Percentiles rank a stretch among this genome's conserved stretches.
Evolutionary conservation across 2,329 filamentous ascomycete genomes (phyloP).

Genomic region (Onygenales sp.): DNA sequence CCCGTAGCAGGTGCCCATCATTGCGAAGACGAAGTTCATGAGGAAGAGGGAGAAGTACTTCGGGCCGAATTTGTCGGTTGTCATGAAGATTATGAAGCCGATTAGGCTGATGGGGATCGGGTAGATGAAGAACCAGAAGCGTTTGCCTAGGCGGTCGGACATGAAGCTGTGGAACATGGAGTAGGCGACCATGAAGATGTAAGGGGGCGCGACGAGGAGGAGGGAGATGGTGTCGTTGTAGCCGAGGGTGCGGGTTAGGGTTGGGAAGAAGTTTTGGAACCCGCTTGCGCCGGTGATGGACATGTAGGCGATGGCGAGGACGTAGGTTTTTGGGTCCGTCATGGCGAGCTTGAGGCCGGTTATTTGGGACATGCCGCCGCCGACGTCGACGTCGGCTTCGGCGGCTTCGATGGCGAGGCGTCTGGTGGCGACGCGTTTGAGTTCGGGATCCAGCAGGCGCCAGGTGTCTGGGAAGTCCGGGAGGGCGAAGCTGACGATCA

Average conservation of each 20-base stretch:
- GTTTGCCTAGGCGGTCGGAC: constrained; percentile 36
- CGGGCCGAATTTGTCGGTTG: constrained; percentile 39
- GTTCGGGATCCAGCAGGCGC: constrained; percentile 32
- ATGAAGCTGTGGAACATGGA: constrained; percentile 35
- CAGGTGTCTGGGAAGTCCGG: constrained; percentile 39
- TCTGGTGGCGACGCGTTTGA: constrained; percentile 38
- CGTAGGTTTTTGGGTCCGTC: constrained; percentile 41
- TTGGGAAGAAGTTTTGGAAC: constrained; percentile 50
- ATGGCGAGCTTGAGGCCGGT: constrained; percentile 44
- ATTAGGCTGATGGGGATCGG: constrained; percentile 43
- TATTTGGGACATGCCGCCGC: constrained; percentile 37
- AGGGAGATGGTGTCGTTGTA: constrained; percentile 39
- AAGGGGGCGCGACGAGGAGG: constrained; percentile 44
- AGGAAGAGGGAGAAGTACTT: constrained; percentile 49
- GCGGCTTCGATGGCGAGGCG: constrained; percentile 43
- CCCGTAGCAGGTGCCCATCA: constrained; percentile 41
- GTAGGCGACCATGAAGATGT: constrained; percentile 45
- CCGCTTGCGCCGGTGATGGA: constrained; percentile 41
- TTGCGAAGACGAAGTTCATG: constrained; percentile 47
- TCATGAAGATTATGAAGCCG: constrained; percentile 48
- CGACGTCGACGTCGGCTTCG: constrained; percentile 41
- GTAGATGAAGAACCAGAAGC: constrained; percentile 46
- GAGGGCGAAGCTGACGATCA: constrained; percentile 24
- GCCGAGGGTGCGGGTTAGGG: constrained; percentile 38
- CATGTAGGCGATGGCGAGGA: constrained; percentile 37